Evolutionary conservation across 192 early-diverging fungal genomes (phyloP), one percentile per base, ranked within the genome.

Genomic region (Ambispora gerdemannii): DNA sequence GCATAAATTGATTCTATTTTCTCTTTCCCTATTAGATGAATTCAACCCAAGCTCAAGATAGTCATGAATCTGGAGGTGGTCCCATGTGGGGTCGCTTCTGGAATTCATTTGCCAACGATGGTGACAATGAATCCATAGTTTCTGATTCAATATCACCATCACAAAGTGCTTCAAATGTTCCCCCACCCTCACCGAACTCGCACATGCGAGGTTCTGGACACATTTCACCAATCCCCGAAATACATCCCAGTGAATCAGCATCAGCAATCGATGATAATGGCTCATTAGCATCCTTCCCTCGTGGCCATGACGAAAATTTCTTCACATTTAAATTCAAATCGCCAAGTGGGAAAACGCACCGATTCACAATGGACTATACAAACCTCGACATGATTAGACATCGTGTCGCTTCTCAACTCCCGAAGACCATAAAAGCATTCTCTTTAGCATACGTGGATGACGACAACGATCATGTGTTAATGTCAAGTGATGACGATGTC

Each of bases 371-470:
- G 2, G 81, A 82, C 2, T 76, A 80, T 50, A 80, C 74, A 20
- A 84, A 83, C 50, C 77, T 86, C 28, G 78, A 77, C 27, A 66
- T 66, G 22, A 82, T 91, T 33, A 80, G 83, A 36, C 76, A 81
- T 19, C 83, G 78, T 0, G 85, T 90, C 32, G 71, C 81, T 43
- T 78, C 82, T 50, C 90, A 90, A 70, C 82, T 85, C 66, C 67
- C 83, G 30, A 51, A 71, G 11, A 73, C 67, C 35, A 51, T 77
- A 3, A 67, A 75, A 51, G 75, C 78, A 59, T 83, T 76, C 72
- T 79, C 75, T 28, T 81, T 94, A 33, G 88, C 88, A 1, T 98
- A 95, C 72, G 75, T 92, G 66, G 96, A 98, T 73, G 96, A 98
- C 64, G 96, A 98, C 56, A 84, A 88, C 36, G 96, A 98, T 75